Percentiles rank a stretch among this genome's conserved stretches.
Conservation (phyloP, 441 rosid species). For the Pelargonium myrrhifolium region DNA sequence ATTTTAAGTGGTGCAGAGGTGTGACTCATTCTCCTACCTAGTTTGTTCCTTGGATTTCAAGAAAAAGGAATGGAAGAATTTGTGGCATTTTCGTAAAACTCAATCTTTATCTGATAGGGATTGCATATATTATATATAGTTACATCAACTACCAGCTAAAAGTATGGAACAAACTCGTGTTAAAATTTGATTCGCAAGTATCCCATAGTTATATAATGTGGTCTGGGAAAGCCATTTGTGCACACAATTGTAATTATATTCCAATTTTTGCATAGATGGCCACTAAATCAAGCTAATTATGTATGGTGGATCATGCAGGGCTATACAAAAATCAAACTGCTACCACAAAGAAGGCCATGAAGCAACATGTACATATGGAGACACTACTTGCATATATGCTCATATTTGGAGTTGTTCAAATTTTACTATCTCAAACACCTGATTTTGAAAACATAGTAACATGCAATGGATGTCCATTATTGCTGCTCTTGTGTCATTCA, state of each 20-base stretch:
- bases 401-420: slow-evolving; percentile 41
- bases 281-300: too few relatives aligned
- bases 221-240: too few relatives aligned
- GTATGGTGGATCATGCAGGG: slow-evolving; percentile 25
- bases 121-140: slow-evolving; percentile 42
- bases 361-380: slow-evolving; percentile 35
- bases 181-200: too few relatives aligned
- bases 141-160: slow-evolving; percentile 43
- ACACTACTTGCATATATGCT: slow-evolving; percentile 39
- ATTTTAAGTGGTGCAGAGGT: too few relatives aligned
- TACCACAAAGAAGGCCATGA: slow-evolving; percentile 49
- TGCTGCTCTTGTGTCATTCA: slow-evolving; percentile 59
- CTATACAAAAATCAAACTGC: slow-evolving; percentile 54
- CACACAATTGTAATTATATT: too few relatives aligned
- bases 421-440: slow-evolving; percentile 50
- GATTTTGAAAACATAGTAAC: slow-evolving; percentile 50
- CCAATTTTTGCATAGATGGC: too few relatives aligned
- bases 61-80: slow-evolving; percentile 29
- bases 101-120: slow-evolving; percentile 30
- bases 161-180: slow-evolving; percentile 16
- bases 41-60: slow-evolving; percentile 19
- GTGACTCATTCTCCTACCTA: too few relatives aligned
- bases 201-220: too few relatives aligned
- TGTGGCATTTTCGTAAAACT: slow-evolving; percentile 24
- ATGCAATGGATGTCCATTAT: slow-evolving; percentile 47